Percentiles rank a stretch among this genome's conserved stretches.
Conservation (phyloP, 192 early-diverging fungal genomes). For the Coemansia nantahalensis region DNA sequence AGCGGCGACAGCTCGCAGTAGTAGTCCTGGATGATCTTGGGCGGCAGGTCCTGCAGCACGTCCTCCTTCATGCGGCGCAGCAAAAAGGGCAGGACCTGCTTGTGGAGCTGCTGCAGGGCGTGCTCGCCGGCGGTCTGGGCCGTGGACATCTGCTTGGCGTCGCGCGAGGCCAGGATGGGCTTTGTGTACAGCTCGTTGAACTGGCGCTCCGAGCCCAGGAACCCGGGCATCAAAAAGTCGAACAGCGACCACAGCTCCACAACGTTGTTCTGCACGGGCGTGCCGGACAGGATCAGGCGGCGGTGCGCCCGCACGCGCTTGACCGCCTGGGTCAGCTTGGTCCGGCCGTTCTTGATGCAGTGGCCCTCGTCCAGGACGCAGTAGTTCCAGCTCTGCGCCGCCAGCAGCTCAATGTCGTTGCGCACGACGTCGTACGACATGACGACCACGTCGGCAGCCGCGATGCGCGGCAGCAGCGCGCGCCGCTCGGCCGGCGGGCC, state of each 20-base stretch:
- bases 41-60: conserved; percentile 92
- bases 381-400: conserved; percentile 80
- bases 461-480: conserved; percentile 57
- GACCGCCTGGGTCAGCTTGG: conserved; percentile 91
- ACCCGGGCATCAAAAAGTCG: conserved; percentile 99
- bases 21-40: conserved; percentile 99
- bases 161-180: conserved; percentile 86
- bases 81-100: conserved; percentile 95
- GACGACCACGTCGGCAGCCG: conserved; percentile 74
- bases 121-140: conserved; percentile 28
- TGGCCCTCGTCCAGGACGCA: conserved; percentile 98
- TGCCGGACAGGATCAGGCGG: conserved; percentile 93
- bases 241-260: conserved; percentile 97
- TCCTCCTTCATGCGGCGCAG: conserved; percentile 97
- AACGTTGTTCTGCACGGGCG: conserved; percentile 98
- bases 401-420: conserved; percentile 88
- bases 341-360: conserved; percentile 92
- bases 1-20: conserved; percentile 93
- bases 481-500: conserved; percentile 78
- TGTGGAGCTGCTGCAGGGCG: conserved; percentile 91
- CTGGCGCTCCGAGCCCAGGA: conserved; percentile 88
- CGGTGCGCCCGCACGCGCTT: conserved; percentile 86
- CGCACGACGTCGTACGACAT: conserved; percentile 97
- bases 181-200: conserved; percentile 95
- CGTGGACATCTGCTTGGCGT: conserved; percentile 67